These are phyloP conservation scores for Cicer pinnatifidum DNA, from an alignment of 306 rosid species.

Conservation along the genomic window DNA sequence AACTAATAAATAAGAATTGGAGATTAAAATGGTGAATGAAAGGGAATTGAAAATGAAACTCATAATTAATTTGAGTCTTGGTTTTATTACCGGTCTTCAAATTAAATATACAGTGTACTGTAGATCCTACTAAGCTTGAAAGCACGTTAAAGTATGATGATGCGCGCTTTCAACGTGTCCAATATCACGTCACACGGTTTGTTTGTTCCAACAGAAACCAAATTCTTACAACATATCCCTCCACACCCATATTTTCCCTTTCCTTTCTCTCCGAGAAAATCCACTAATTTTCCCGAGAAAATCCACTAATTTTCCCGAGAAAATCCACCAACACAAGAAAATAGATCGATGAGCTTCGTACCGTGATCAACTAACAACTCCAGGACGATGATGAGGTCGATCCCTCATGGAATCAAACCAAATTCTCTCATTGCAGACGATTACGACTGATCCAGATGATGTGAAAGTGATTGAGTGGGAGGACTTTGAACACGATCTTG, in stretches of 20 bases:
- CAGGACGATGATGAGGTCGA: constrained; percentile 85
- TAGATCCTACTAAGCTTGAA: too few relatives aligned
- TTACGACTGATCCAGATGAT: constrained; percentile 56
- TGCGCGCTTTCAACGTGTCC: constrained; percentile 31
- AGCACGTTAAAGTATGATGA: not conserved
- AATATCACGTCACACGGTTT: not conserved
- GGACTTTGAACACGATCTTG: constrained; percentile 84
- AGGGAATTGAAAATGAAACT: too few relatives aligned
- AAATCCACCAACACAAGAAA: constrained; percentile 10
- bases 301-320: not conserved
- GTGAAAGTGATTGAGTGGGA: constrained; percentile 76
- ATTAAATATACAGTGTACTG: too few relatives aligned
- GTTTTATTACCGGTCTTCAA: too few relatives aligned
- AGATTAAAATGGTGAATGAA: too few relatives aligned
- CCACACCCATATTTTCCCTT: not conserved
- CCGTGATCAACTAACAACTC: constrained; percentile 41
- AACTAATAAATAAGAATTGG: too few relatives aligned
- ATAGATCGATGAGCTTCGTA: constrained; percentile 49
- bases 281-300: too few relatives aligned
- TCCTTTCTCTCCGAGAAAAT: not conserved
- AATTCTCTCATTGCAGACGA: constrained; percentile 39
- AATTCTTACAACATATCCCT: not conserved
- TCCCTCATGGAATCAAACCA: constrained; percentile 66
- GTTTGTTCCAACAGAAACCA: not conserved
- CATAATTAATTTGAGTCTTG: too few relatives aligned